Conservation (phyloP, 495 filamentous ascomycete genomes). For the Venustampulla echinocandica region DNA sequence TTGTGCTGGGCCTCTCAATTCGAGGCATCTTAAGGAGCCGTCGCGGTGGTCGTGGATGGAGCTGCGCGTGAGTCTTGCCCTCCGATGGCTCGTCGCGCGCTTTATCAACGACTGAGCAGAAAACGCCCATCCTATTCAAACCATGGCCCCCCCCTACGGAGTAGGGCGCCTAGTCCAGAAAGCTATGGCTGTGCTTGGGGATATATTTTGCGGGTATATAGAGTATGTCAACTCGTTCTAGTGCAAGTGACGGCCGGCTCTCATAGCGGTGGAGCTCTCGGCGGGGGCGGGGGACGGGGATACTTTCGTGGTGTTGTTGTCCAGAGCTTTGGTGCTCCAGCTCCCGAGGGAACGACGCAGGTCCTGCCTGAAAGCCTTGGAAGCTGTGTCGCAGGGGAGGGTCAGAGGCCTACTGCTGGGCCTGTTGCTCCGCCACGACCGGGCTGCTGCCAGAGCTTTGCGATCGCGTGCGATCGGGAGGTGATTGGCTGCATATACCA, state of each 20-base stretch:
- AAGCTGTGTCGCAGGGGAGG: no score
- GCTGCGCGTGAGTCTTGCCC: constrained; percentile 14
- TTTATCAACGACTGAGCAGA: constrained; percentile 21
- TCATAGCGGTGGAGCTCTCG: constrained; percentile 8
- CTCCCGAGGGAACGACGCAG: background rate
- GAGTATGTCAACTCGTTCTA: background rate
- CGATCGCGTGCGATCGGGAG: constrained; percentile 1
- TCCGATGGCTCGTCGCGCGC: constrained; percentile 14
- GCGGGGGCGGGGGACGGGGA: no score
- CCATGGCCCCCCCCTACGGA: no score
- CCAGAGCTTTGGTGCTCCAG: no score
- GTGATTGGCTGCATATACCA: constrained; percentile 4
- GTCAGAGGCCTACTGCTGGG: no score
- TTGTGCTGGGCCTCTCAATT: constrained; percentile 1
- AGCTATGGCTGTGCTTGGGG: constrained; percentile 11
- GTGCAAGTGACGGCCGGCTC: background rate
- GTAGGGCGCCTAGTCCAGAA: no score
- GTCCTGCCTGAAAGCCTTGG: no score
- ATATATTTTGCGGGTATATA: background rate
- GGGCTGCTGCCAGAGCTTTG: no score
- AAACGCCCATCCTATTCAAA: constrained; percentile 18
- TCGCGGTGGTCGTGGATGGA: constrained; percentile 4
- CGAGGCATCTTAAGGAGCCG: constrained; percentile 20
- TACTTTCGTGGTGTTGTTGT: background rate
- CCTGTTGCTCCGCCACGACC: background rate